Conservation (phyloP, 2,329 filamentous ascomycete species). For the Fusarium bactridioides region DNA sequence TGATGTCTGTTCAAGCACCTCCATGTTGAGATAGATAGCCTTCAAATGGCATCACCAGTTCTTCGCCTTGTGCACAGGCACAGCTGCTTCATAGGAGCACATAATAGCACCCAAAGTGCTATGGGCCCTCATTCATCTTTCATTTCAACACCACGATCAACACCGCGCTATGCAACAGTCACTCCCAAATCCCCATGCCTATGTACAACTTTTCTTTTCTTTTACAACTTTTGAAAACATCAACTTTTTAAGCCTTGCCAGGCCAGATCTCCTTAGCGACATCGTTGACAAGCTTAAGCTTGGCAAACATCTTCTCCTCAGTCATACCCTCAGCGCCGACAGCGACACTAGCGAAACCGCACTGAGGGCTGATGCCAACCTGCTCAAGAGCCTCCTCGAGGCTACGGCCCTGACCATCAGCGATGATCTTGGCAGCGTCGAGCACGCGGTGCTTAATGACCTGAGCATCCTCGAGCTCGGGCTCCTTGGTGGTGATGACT, state of each 20-base stretch:
- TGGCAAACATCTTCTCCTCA: conserved; percentile 73
- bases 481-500: conserved; percentile 68
- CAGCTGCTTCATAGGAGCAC: not conserved
- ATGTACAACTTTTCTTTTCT: conserved; percentile 1
- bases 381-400: conserved; percentile 70
- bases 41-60: not conserved
- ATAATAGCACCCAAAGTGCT: not conserved
- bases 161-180: conserved; percentile 26
- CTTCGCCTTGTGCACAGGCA: too few species aligned
- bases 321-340: conserved; percentile 70
- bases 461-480: conserved; percentile 62
- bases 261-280: conserved; percentile 73
- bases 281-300: conserved; percentile 72
- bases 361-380: conserved; percentile 74
- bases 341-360: conserved; percentile 74
- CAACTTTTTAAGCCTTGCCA: conserved; percentile 10
- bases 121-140: not conserved
- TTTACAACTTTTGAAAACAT: not conserved
- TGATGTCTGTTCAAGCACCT: not conserved
- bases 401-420: conserved; percentile 67
- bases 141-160: conserved; percentile 18
- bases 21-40: too few species aligned
- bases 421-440: conserved; percentile 70
- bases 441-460: conserved; percentile 62
- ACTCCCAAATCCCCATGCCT: not conserved